phyloP scores from a whole-genome alignment of 441 rosid genomes.

The Erodium moschatum region DNA sequence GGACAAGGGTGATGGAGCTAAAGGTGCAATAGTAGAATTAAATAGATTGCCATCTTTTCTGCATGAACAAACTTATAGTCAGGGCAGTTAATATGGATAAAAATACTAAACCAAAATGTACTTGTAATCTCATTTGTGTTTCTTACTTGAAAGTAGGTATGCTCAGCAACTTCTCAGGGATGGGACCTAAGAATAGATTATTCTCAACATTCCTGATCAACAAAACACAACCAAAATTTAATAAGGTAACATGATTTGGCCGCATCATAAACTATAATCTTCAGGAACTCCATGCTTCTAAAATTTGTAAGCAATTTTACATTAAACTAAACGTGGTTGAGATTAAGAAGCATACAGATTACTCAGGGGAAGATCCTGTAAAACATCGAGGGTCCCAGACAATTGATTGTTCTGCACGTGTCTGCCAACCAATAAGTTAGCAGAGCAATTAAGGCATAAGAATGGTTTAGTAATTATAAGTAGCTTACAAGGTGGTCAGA shows the following conservation, averaged over 20 bases:
- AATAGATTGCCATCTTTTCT: constrained; percentile 92
- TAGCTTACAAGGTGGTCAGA: constrained; percentile 49
- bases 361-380: constrained; percentile 61
- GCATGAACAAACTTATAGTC: constrained; percentile 22
- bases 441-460: background rate
- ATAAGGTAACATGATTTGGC: background rate
- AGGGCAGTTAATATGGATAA: constrained; percentile 2
- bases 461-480: background rate
- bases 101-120: background rate
- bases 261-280: background rate
- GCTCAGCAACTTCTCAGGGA: constrained; percentile 51
- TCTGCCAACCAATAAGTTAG: constrained; percentile 35
- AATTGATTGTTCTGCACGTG: constrained; percentile 74
- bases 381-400: constrained; percentile 58
- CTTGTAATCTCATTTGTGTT: constrained; percentile 4
- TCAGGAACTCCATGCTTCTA: background rate
- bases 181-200: constrained; percentile 82
- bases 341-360: constrained; percentile 46
- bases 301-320: background rate
- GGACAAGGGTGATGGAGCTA: constrained; percentile 46
- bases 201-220: constrained; percentile 62
- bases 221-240: constrained; percentile 12
- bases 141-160: constrained; percentile 69
- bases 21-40: constrained; percentile 55
- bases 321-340: background rate